Base-by-base conservation (phyloP, 192 early-diverging fungal species). In the Entomortierella lignicola region DNA sequence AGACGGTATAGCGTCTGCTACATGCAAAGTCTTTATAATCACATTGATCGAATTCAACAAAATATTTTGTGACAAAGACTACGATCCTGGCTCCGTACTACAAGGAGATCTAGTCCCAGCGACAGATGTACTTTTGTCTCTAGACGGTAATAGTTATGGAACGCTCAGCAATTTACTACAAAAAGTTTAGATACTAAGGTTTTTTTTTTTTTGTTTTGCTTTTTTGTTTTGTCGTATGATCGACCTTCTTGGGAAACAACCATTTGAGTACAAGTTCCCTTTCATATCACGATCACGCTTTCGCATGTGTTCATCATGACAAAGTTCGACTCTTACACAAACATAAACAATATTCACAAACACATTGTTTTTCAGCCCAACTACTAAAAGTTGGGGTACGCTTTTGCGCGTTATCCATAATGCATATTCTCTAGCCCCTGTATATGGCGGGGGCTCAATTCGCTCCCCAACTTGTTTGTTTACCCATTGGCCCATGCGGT, bases 301-400 rank as follows among this genome's bases (percentile, higher is more conserved):
- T 65, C 2, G 12, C 63, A 65, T 65, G 63, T 65, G 63, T 37
- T 65, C 63, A 65, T 53, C 56, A 62, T 55, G 51, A 53, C 61
- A 55, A 53, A 31, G 31, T 48, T 57, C 5, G 4, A 20, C 44
- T 42, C 39, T 42, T 10, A 20, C 12, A 47, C 2, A 20, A 47
- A 47, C 20, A 47, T 15, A 47, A 47, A 47, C 44, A 47, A 47
- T 15, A 47, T 11, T 15, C 15, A 21, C 47, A 17, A 50, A 50
- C 47, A 50, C 47, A 43, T n/a, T n/a, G n/a, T n/a, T n/a, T n/a
- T n/a, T n/a, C n/a, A 37, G 34, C 5, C 34, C 34, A 37, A 37
- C 5, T 7, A 37, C 5, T 37, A 37, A 37, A 37, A 37, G 34
- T 37, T 37, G 34, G 34, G 34, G 34, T 37, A 50, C 15, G 47